Evolutionary conservation across 495 filamentous ascomycete species (phyloP), one percentile per base, ranked within the genome.

Genomic region (Annulohypoxylon maeteangense): DNA sequence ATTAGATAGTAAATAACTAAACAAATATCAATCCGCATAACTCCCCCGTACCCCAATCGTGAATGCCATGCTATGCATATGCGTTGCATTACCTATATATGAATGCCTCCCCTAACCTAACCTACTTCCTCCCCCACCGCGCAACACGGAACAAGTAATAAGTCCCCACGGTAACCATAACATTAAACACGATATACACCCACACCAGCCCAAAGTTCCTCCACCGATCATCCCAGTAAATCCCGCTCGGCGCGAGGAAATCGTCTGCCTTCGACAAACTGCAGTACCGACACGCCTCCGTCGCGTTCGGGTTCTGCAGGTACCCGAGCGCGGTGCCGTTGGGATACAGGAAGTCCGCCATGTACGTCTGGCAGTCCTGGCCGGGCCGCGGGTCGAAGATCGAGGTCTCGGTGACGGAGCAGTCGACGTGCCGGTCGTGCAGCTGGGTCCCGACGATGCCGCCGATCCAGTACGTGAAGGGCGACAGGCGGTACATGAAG

Each of bases 391-490:
- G 54, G 54, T 57, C 22, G 34, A 57, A 57, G 16, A 38, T 25
- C 1, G 25, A 23, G 10, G 34, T 57, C 54, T 57, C 54, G 54
- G 54, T 57, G 7, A 4, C 20, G 20, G 54, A 57, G 54, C 54
- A 57, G 16, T 40, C 32, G 31, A 57, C 34, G 11, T 7, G 8
- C 32, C 54, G 54, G 18, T 25, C 34, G 34, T 57, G 54, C 34
- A 57, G 54, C 18, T 38, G 54, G 11, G 54, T 57, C 11, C 54
- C 34, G 1, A 57, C 54, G 34, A 57, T 57, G 1, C 54, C 54
- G 34, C 54, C 54, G 54, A 57, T 57, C 54, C 54, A 57, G 54
- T 57, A 57, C 0, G 54, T 57, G 54, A 57, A 57, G 18, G 54
- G 54, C 34, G 54, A 57, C 7, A 22, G 18, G 7, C 34, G 32